Conservation (phyloP, 306 rosid species). For the Oemleria cerasiformis region DNA sequence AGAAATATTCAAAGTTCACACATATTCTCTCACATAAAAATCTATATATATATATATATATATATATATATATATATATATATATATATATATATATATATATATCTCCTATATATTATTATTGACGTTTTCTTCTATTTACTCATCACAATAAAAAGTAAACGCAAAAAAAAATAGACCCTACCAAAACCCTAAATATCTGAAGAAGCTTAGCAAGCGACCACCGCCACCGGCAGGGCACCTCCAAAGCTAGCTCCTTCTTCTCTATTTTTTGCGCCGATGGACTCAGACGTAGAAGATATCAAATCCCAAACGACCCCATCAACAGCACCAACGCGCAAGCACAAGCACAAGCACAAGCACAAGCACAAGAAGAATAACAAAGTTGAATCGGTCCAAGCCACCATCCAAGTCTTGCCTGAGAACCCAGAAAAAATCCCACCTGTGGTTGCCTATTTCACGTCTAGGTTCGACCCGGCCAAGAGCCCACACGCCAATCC, state of each 20-base stretch:
- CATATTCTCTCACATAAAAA: too few relatives aligned
- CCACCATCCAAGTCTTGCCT: slow-evolving; percentile 42
- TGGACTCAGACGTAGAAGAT: slow-evolving; percentile 53
- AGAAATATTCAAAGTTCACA: too few relatives aligned
- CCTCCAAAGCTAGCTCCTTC: neutral
- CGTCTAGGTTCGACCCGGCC: slow-evolving; percentile 69
- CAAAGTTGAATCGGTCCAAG: slow-evolving; percentile 30
- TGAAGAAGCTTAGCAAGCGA: neutral
- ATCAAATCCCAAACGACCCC: slow-evolving; percentile 13
- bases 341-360: slow-evolving; percentile 28
- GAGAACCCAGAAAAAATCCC: slow-evolving; percentile 42
- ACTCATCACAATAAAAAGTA: too few relatives aligned
- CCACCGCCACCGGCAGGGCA: neutral
- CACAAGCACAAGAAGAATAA: slow-evolving; percentile 38
- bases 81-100: too few relatives aligned
- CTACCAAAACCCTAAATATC: too few relatives aligned
- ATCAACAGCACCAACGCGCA: slow-evolving; percentile 12
- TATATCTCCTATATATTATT: too few relatives aligned
- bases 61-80: too few relatives aligned
- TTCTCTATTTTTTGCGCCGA: neutral
- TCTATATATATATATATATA: too few relatives aligned
- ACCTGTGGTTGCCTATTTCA: slow-evolving; percentile 74
- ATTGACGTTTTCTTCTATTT: too few relatives aligned
- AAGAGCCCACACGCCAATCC: slow-evolving; percentile 14
- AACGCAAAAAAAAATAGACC: too few relatives aligned